Evolutionary conservation across 2,329 filamentous ascomycete genomes (phyloP), one percentile per base, ranked within the genome.

Genomic region (Beauveria varroae): DNA sequence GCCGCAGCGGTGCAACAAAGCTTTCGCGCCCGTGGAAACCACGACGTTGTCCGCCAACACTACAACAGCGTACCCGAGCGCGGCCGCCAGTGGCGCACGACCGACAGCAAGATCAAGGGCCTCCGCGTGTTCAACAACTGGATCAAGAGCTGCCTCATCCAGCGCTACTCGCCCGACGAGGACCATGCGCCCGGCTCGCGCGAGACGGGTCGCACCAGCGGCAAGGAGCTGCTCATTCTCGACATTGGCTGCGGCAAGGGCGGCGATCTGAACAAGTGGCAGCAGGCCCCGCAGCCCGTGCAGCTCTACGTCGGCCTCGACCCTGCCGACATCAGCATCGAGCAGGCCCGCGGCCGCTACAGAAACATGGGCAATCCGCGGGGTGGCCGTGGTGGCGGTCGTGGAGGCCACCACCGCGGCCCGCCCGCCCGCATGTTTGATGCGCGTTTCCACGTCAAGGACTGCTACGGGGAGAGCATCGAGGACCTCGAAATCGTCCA

Each of bases 191-290:
- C 87, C 2, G 83, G 83, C 44, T 84, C 82, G 50, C 78, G 81
- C 64, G 81, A 85, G 68, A 72, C 76, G 57, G 81, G 81, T 20
- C 74, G 77, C 57, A 76, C 78, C 3, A 78, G 75, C 49, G 80
- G 77, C 30, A 81, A 86, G 61, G 84, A 86, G 57, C 79, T 98
- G 52, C 81, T 93, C 22, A 90, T 99, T 12, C 82, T 99, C 24
- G 95, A 99, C 72, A 87, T 99, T 70, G 95, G 95, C 28, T 99
- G 95, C 73, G 95, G 95, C 57, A 99, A 99, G 76, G 95, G 95
- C 26, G 95, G 95, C 50, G 95, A 99, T 73, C 73, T 99, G 64
- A 89, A 89, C 60, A 99, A 99, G 72, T 99, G 95, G 95, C 90
- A 96, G 75, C 88, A 92, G 67, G 91, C 93, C 22, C 91, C 92